Conservation (phyloP, 2,329 filamentous ascomycete genomes). For the Sclerotinia trifoliorum region DNA sequence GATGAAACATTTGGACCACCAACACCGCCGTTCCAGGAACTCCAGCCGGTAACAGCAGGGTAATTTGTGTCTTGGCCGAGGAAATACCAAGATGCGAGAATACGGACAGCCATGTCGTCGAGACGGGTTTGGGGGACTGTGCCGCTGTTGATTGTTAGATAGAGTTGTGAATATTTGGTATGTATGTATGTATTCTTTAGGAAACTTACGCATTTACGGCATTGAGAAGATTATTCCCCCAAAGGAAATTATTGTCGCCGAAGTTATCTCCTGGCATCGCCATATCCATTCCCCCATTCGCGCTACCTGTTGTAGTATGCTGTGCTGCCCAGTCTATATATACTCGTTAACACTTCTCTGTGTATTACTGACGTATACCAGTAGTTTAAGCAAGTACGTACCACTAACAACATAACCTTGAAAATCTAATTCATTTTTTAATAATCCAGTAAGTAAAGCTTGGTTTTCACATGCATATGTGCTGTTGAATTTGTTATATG, state of each 20-base stretch:
- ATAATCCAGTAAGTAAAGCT: conserved; percentile 56
- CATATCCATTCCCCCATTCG: conserved; percentile 71
- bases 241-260: conserved; percentile 51
- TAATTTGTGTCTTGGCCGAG: conserved; percentile 49
- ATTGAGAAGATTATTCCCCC: conserved; percentile 53
- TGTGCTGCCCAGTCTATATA: conserved; percentile 70
- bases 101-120: conserved; percentile 65
- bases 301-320: conserved; percentile 65
- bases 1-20: conserved; percentile 51
- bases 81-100: conserved; percentile 62
- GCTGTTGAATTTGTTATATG: conserved; percentile 70
- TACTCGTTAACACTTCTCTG: neutral
- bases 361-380: conserved; percentile 39
- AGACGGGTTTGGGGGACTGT: conserved; percentile 58
- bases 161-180: neutral
- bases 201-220: conserved; percentile 47
- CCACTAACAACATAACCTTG: conserved; percentile 62
- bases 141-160: conserved; percentile 44
- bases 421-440: conserved; percentile 76
- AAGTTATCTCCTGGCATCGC: conserved; percentile 71
- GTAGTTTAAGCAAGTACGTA: conserved; percentile 31
- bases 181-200: neutral
- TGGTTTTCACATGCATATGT: conserved; percentile 67
- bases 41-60: conserved; percentile 54
- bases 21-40: conserved; percentile 38